Percentiles rank a stretch among this genome's conserved stretches.
phyloP scores from a whole-genome alignment of 805 yeast species.

The Starmerella gropengiesseri region DNA sequence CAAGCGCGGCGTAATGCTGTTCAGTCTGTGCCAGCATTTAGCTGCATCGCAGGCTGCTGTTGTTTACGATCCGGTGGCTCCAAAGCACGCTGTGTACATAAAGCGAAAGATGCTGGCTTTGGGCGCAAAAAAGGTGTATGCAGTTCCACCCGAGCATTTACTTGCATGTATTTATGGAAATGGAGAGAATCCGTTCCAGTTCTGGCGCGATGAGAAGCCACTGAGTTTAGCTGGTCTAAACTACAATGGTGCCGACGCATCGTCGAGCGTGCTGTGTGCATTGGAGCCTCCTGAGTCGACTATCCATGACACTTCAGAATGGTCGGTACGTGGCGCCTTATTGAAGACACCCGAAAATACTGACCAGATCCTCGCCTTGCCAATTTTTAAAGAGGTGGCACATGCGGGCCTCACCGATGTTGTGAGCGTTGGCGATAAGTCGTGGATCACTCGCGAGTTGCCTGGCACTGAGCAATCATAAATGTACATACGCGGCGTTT shows the following conservation, averaged over 20 bases:
- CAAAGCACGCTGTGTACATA: slow-evolving; percentile 5
- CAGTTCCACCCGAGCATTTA: slow-evolving; percentile 8
- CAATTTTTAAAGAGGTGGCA: slow-evolving; percentile 15
- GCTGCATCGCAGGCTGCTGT: slow-evolving; percentile 7
- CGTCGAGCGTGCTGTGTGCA: slow-evolving; percentile 12
- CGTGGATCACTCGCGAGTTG: slow-evolving; percentile 1
- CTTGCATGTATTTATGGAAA: slow-evolving; percentile 14
- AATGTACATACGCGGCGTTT: slow-evolving; percentile 1
- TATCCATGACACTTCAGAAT: slow-evolving; percentile 10
- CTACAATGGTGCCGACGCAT: neutral
- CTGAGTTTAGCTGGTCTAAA: neutral
- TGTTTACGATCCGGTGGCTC: slow-evolving; percentile 3
- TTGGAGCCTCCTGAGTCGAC: slow-evolving; percentile 11
- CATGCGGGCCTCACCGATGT: slow-evolving; percentile 15
- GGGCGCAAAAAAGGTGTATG: slow-evolving; percentile 10
- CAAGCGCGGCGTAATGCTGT: slow-evolving; percentile 17
- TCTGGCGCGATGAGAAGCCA: slow-evolving; percentile 10
- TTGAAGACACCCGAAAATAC: neutral
- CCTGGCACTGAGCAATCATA: too few species aligned
- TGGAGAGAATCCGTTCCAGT: slow-evolving; percentile 15
- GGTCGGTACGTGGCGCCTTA: slow-evolving; percentile 10
- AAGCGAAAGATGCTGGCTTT: slow-evolving; percentile 15
- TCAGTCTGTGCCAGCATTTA: slow-evolving; percentile 10
- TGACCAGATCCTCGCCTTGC: neutral
- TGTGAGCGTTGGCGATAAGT: neutral